Conservation (phyloP, 805 yeast species). For the Cyberlindnera euphorbiiphila region DNA sequence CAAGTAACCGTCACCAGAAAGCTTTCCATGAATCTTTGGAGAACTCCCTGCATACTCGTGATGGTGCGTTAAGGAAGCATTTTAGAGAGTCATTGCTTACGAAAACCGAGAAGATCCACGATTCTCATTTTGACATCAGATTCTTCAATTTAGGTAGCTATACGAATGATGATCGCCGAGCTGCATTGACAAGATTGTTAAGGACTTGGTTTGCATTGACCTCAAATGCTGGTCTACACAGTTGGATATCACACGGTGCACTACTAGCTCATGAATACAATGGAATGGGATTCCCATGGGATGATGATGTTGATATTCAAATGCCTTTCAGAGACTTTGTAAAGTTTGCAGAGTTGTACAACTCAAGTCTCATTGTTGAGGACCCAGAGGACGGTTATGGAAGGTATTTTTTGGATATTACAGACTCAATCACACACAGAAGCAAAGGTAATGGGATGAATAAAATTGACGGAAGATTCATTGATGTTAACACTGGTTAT, state of each 20-base stretch:
- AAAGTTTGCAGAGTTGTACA: conserved; percentile 40
- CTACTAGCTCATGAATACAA: conserved; percentile 55
- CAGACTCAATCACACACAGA: conserved; percentile 51
- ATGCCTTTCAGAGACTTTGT: conserved; percentile 43
- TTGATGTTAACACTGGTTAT: conserved; percentile 65
- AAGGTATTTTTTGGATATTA: conserved; percentile 40
- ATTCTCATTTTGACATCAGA: conserved; percentile 51
- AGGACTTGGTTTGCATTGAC: conserved; percentile 48
- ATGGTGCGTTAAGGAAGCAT: conserved; percentile 35
- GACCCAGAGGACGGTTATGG: conserved; percentile 41
- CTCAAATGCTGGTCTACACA: conserved; percentile 35
- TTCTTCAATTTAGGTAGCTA: conserved; percentile 48
- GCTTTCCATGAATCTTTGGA: conserved; percentile 26
- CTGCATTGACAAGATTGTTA: conserved; percentile 39
- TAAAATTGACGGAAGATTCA: conserved; percentile 69
- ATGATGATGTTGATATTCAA: conserved; percentile 55
- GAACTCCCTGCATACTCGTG: conserved; percentile 27
- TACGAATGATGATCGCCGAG: conserved; percentile 36
- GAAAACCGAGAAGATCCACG: conserved; percentile 12
- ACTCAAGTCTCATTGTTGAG: conserved; percentile 45
- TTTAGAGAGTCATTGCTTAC: conserved; percentile 25
- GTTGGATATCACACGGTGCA: conserved; percentile 63
- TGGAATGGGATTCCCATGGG: conserved; percentile 57
- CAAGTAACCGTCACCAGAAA: conserved; percentile 15
- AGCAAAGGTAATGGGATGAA: conserved; percentile 54